Percentiles rank a stretch among this genome's conserved stretches.
phyloP scores from a whole-genome alignment of 2,329 filamentous ascomycete genomes.

The Fusarium foetens region DNA sequence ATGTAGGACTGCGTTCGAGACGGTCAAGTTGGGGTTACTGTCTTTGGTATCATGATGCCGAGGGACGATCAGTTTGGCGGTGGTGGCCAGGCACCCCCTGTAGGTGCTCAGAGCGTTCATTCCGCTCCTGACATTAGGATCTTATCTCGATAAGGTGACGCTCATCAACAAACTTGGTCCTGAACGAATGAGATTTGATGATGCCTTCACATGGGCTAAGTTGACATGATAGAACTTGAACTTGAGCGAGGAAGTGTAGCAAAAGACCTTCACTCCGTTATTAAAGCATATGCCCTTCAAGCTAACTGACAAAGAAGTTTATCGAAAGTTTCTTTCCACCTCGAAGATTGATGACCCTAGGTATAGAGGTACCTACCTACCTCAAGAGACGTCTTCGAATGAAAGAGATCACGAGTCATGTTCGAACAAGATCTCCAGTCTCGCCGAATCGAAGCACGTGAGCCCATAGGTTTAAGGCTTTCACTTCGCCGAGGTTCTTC shows the following conservation, averaged over 20 bases:
- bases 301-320: neutral
- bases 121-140: constrained; percentile 22
- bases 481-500: constrained; percentile 73
- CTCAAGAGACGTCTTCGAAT: neutral
- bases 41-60: constrained; percentile 28
- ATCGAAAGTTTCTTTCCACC: neutral
- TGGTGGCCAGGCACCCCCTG: constrained; percentile 6
- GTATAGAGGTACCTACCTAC: neutral
- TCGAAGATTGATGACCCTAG: neutral
- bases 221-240: neutral
- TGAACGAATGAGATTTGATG: neutral
- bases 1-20: constrained; percentile 1
- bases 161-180: neutral
- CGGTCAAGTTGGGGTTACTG: constrained; percentile 6
- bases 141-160: constrained; percentile 14
- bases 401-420: constrained; percentile 21
- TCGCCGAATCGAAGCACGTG: neutral
- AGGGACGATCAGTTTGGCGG: neutral
- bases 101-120: neutral
- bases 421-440: neutral
- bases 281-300: neutral
- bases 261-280: neutral
- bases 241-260: neutral
- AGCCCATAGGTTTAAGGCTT: neutral
- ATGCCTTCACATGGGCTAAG: neutral